Conservation (phyloP, 768 basidiomycete species). For the Russula foetens region DNA sequence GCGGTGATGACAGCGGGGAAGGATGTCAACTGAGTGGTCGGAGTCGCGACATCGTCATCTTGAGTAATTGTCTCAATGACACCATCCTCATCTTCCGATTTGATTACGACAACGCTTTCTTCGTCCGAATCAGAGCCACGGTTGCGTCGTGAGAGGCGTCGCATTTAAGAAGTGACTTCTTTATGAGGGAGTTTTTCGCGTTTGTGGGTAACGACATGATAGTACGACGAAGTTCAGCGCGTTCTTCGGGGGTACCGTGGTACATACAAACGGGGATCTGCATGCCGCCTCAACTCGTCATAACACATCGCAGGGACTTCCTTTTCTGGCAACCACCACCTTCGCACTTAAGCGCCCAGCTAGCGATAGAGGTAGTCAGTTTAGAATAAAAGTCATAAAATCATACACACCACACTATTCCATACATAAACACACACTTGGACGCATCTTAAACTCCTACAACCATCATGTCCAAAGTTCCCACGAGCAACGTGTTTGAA, state of each 20-base stretch:
- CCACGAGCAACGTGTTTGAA: no score
- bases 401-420: no score
- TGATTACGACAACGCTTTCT: neutral
- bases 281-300: neutral
- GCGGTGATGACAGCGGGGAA: constrained; percentile 88
- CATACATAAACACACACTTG: no score
- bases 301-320: neutral
- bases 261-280: constrained; percentile 88
- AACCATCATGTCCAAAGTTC: no score
- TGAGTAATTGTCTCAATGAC: neutral
- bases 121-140: constrained; percentile 3
- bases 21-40: constrained; percentile 29
- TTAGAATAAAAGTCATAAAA: no score
- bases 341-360: no score
- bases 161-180: neutral
- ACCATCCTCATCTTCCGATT: neutral
- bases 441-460: no score
- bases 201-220: neutral
- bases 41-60: constrained; percentile 19
- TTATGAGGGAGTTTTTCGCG: neutral
- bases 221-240: constrained; percentile 57
- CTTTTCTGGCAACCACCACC: no score
- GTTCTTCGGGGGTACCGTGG: constrained; percentile 76
- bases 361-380: no score
- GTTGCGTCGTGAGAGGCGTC: neutral